Conservation (phyloP, 169 alveolate species). For the Babesia gibsoni region DNA sequence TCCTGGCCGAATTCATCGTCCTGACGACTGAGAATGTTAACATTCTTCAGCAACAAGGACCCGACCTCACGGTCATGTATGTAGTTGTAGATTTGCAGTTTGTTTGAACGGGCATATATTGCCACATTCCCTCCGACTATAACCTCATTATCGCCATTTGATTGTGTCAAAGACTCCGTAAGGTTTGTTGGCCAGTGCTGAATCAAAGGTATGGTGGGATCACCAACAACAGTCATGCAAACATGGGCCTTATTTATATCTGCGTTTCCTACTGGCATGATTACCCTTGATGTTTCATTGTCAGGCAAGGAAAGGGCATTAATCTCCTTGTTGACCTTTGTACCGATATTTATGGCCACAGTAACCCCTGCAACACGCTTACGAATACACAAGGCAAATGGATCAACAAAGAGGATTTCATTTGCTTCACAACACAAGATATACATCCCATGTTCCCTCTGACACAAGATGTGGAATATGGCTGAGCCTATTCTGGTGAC, state of each 20-base stretch:
- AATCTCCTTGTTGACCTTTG: slow-evolving; percentile 34
- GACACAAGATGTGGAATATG: slow-evolving; percentile 41
- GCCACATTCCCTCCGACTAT: slow-evolving; percentile 48
- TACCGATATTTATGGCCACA: slow-evolving; percentile 40
- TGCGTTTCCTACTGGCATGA: neutral
- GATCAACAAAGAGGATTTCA: slow-evolving; percentile 34
- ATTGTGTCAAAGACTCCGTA: neutral
- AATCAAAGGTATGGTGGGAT: slow-evolving; percentile 17
- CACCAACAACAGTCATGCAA: neutral
- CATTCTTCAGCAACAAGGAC: slow-evolving; percentile 38
- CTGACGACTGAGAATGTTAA: slow-evolving; percentile 43
- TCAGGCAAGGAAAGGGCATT: neutral
- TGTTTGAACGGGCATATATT: slow-evolving; percentile 29
- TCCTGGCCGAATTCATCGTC: slow-evolving; percentile 58
- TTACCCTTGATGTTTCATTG: neutral
- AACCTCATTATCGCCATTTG: neutral
- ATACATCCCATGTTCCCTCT: slow-evolving; percentile 6
- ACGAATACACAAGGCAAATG: slow-evolving; percentile 24
- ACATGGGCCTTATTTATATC: slow-evolving; percentile 9
- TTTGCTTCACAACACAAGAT: slow-evolving; percentile 35
- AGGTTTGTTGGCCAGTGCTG: slow-evolving; percentile 35
- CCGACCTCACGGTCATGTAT: slow-evolving; percentile 31
- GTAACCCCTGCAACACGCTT: slow-evolving; percentile 17
- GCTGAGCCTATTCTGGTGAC: slow-evolving; percentile 55
- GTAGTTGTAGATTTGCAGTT: slow-evolving; percentile 52